Conservation (phyloP, 768 basidiomycete species). For the Kwoniella sp. region DNA sequence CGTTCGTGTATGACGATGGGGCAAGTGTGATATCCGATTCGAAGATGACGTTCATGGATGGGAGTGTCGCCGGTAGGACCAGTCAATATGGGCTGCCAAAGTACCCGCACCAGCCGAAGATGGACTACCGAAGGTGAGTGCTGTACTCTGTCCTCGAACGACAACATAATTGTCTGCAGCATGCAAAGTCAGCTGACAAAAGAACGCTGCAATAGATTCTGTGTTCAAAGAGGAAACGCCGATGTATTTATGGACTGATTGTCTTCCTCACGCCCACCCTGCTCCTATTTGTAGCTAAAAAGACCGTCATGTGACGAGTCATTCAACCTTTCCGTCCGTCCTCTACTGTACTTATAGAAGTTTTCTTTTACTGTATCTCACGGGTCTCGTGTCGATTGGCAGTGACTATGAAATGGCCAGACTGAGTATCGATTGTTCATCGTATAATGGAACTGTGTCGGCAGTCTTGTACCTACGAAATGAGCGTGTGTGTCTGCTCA, state of each 20-base stretch:
- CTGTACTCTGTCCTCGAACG: neutral
- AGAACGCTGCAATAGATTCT: slow-evolving; percentile 25
- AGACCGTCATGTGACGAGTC: slow-evolving; percentile 1
- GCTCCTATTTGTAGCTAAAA: neutral
- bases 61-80: slow-evolving; percentile 37
- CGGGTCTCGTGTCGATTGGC: too few species aligned
- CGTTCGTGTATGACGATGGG: slow-evolving; percentile 39
- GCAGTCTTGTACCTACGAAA: too few species aligned
- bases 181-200: slow-evolving; percentile 7
- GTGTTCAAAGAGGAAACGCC: slow-evolving; percentile 49
- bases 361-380: too few species aligned
- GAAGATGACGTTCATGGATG: slow-evolving; percentile 50
- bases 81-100: slow-evolving; percentile 50
- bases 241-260: slow-evolving; percentile 45
- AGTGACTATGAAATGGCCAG: too few species aligned
- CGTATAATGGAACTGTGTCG: too few species aligned
- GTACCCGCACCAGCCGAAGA: slow-evolving; percentile 41
- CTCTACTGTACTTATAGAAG: too few species aligned
- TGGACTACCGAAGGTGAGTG: slow-evolving; percentile 46
- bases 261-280: neutral
- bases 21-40: slow-evolving; percentile 38
- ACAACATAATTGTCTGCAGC: neutral
- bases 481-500: too few species aligned
- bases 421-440: too few species aligned
- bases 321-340: neutral